phyloP scores from a whole-genome alignment of 1,284 basidiomycete species.

The Leccinum subrobustum region DNA sequence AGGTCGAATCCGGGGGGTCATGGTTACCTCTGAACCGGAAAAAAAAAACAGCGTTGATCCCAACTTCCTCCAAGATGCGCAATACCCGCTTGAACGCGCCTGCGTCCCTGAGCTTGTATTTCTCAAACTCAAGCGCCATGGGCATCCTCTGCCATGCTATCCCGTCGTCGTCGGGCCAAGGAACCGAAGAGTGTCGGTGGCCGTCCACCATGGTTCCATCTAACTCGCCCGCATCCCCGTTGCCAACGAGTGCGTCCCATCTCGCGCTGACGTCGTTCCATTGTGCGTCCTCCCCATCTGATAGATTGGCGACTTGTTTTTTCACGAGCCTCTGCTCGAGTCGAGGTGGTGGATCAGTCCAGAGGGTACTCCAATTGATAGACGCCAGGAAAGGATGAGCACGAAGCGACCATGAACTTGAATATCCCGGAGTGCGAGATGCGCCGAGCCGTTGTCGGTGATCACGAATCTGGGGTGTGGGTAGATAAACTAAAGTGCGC shows the following conservation, averaged over 20 bases:
- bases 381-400: conserved; percentile 73
- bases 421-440: conserved; percentile 39
- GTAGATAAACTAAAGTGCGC: no score
- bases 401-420: conserved; percentile 43
- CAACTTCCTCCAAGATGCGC: conserved; percentile 32
- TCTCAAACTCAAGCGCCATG: conserved; percentile 35
- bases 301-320: conserved; percentile 46
- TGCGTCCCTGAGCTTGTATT: conserved; percentile 22
- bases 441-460: conserved; percentile 72
- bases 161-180: conserved; percentile 33
- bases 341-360: conserved; percentile 64
- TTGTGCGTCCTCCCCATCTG: conserved; percentile 35
- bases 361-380: conserved; percentile 73
- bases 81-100: conserved; percentile 19
- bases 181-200: conserved; percentile 5
- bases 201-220: conserved; percentile 9
- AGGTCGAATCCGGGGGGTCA: not conserved
- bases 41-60: conserved; percentile 34
- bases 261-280: conserved; percentile 52
- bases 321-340: conserved; percentile 55
- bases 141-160: conserved; percentile 48
- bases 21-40: not conserved
- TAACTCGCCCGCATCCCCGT: conserved; percentile 13
- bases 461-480: conserved; percentile 56
- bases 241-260: conserved; percentile 47